Conservation (phyloP, 2,329 filamentous ascomycete species). For the Macrophomina phaseolina region DNA sequence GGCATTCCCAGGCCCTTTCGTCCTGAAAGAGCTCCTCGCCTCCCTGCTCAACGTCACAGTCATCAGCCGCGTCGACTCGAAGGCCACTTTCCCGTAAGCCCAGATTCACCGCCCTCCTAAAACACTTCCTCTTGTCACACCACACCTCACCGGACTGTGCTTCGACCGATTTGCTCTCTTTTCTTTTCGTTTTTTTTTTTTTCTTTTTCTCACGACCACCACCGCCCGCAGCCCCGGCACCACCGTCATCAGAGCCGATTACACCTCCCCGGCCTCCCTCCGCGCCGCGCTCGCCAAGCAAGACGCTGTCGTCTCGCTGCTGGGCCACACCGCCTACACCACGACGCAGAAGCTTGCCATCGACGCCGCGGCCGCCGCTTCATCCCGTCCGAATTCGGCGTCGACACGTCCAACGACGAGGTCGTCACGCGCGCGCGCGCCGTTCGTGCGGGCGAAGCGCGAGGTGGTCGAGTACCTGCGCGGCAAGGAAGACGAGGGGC, state of each 20-base stretch:
- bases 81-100: not conserved
- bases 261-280: slow-evolving; percentile 53
- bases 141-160: no score
- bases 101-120: no score
- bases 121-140: no score
- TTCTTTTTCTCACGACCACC: no score
- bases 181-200: no score
- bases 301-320: slow-evolving; percentile 60
- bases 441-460: slow-evolving; percentile 59
- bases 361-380: slow-evolving; percentile 65
- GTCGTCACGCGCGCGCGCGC: slow-evolving; percentile 32
- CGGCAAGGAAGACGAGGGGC: slow-evolving; percentile 44
- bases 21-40: not conserved
- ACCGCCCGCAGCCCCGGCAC: not conserved
- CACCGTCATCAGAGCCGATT: slow-evolving; percentile 55
- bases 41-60: not conserved
- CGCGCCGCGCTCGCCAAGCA: slow-evolving; percentile 58
- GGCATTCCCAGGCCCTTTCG: not conserved
- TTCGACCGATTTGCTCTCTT: no score
- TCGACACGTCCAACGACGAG: slow-evolving; percentile 46
- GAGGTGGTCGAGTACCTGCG: slow-evolving; percentile 59
- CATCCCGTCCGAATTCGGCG: slow-evolving; percentile 65
- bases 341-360: slow-evolving; percentile 46
- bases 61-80: not conserved
- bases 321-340: slow-evolving; percentile 48